phyloP scores from a whole-genome alignment of 2,329 filamentous ascomycete genomes.

The Beauveria sp. region DNA sequence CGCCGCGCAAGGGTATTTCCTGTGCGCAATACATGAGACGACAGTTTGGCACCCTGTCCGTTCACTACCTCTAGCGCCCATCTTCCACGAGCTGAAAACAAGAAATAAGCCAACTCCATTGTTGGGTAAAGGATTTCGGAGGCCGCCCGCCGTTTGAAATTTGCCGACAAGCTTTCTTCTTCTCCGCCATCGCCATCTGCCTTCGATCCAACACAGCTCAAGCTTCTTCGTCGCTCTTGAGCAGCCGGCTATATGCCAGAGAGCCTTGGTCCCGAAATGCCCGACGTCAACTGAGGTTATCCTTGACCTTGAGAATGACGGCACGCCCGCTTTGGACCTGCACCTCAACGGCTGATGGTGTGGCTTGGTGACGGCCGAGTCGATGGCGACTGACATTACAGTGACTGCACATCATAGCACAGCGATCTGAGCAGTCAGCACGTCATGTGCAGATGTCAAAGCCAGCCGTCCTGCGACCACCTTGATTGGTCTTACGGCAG shows the following conservation, averaged over 20 bases:
- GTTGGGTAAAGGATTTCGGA: no score
- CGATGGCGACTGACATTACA: no score
- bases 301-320: not conserved
- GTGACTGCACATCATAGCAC: no score
- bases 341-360: no score
- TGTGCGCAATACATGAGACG: not conserved
- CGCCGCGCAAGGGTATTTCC: not conserved
- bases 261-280: not conserved
- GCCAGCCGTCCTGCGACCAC: no score
- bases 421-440: no score
- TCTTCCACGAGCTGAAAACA: not conserved
- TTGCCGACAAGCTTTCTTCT: not conserved
- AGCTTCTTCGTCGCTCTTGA: not conserved
- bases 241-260: not conserved
- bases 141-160: not conserved
- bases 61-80: not conserved
- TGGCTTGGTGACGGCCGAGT: no score
- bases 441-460: no score
- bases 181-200: not conserved
- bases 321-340: not conserved
- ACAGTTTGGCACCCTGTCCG: not conserved
- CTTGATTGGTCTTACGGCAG: no score
- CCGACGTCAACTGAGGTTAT: not conserved
- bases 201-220: not conserved
- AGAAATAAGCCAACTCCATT: no score